Percentiles rank a stretch among this genome's conserved stretches.
Conservation (phyloP, 2,329 filamentous ascomycete genomes). For the Fusarium buxicola region DNA sequence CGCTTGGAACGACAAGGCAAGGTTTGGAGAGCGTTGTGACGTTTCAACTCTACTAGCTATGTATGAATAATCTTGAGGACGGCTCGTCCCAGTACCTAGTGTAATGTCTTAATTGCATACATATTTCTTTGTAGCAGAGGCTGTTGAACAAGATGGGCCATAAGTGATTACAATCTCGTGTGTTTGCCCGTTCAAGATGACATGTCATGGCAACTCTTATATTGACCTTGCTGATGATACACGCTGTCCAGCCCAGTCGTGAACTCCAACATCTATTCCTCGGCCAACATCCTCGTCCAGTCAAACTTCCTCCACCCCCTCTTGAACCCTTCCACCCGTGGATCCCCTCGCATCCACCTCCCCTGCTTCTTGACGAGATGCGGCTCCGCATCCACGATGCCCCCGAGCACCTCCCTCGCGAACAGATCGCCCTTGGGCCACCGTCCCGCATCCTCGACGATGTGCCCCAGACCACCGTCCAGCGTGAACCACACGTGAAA, state of each 20-base stretch:
- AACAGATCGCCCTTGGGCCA: constrained; percentile 96
- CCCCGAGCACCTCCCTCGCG: constrained; percentile 89
- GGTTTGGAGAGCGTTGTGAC: constrained; percentile 13
- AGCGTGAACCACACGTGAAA: constrained; percentile 97
- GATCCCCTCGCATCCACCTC: constrained; percentile 78
- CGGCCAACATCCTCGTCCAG: constrained; percentile 74
- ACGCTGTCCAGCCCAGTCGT: too few species aligned
- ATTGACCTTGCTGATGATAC: constrained; percentile 10
- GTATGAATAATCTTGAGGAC: constrained; percentile 43
- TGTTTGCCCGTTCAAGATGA: constrained; percentile 4
- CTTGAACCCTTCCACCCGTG: constrained; percentile 79
- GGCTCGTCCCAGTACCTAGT: constrained; percentile 12
- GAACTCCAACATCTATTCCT: constrained; percentile 41
- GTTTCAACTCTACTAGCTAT: constrained; percentile 23
- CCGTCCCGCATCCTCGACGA: constrained; percentile 85
- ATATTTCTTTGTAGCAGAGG: constrained; percentile 4
- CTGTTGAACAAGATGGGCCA: too few species aligned
- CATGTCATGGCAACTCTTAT: constrained; percentile 8
- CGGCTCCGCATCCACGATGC: constrained; percentile 86
- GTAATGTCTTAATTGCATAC: constrained; percentile 41
- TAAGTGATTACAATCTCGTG: too few species aligned
- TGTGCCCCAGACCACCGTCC: constrained; percentile 90
- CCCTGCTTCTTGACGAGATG: constrained; percentile 92
- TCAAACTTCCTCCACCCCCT: constrained; percentile 94
- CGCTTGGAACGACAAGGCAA: neutral